These are phyloP conservation scores for Entophlyctis luteolus DNA, from an alignment of 192 early-diverging fungal genomes.

Conservation along the genomic window DNA sequence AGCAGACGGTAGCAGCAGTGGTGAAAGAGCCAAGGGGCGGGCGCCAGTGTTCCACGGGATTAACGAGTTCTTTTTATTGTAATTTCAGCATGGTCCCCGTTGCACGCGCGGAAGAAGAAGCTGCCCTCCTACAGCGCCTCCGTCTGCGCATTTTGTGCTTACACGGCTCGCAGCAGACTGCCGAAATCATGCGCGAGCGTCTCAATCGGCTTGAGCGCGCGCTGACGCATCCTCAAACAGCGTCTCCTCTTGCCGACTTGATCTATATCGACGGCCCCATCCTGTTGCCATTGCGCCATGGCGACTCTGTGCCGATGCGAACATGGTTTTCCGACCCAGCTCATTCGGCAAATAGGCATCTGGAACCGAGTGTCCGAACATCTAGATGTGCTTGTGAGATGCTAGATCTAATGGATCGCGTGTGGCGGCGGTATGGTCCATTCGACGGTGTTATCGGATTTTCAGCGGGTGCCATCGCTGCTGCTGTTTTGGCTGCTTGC, in stretches of 20 bases:
- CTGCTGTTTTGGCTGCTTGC: background rate
- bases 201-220: conserved; percentile 6
- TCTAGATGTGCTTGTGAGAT: background rate
- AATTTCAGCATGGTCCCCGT: too few species aligned
- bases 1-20: too few species aligned
- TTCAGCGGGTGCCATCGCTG: conserved; percentile 7
- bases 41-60: too few species aligned
- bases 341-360: background rate
- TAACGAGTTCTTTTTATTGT: too few species aligned
- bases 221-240: background rate
- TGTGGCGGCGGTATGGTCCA: conserved; percentile 15
- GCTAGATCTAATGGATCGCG: background rate
- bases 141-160: conserved; percentile 22
- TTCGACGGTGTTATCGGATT: conserved; percentile 27
- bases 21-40: too few species aligned
- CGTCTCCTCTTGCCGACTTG: background rate
- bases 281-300: background rate
- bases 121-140: too few species aligned
- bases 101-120: too few species aligned
- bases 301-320: conserved; percentile 11
- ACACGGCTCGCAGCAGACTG: conserved; percentile 20
- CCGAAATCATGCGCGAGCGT: conserved; percentile 8
- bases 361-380: background rate
- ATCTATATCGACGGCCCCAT: conserved; percentile 22
- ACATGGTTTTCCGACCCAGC: conserved; percentile 3